Evolutionary conservation across 202 grass and related monocot genomes (phyloP), one percentile per base, ranked within the genome.

Genomic region (Cymbopogon flexuosus): DNA sequence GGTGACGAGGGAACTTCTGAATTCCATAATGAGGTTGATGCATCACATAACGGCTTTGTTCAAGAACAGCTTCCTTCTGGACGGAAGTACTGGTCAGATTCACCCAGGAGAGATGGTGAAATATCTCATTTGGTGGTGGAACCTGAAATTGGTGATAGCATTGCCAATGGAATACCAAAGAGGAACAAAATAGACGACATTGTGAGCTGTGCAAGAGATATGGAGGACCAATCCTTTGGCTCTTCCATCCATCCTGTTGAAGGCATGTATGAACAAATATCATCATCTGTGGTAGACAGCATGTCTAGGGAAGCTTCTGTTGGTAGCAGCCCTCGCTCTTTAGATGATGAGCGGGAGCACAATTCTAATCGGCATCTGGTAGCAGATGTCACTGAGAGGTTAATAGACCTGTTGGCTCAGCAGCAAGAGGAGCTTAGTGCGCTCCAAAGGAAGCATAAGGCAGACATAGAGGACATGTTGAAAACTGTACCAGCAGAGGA

Each of bases 11-110:
- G 64, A 75, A 76, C 40, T 76, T 89, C 88, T 14, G 80, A 52
- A 63, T 59, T 89, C 7, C 86, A 18, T 41, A 42, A 85, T 11
- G 88, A 94, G 2, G n/a, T 62, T 31, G 84, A 83, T 79, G 6
- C 37, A 39, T 72, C 49, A 8, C 67, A 70, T 29, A 88, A 73
- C 10, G 77, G 73, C 31, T 81, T 87, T 41, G 79, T 77, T 24
- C 83, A 91, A 33, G 88, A 94, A 81, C 86, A 74, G 6, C 86
- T 91, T 73, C 86, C 91, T 63, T 91, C 88, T 84, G 91, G 91
- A 52, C 67, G 80, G 5, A 88, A 75, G 34, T 93, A 91, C 62
- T 91, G 91, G 88, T 91, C 88, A 1, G 84, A 87, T 45, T 91
- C 91, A 35, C 88, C 91, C 3, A 91, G 78, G 78, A 86, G 73